phyloP scores from a whole-genome alignment of 1,139 yeast genomes.

The Geotrichum fermentans region DNA sequence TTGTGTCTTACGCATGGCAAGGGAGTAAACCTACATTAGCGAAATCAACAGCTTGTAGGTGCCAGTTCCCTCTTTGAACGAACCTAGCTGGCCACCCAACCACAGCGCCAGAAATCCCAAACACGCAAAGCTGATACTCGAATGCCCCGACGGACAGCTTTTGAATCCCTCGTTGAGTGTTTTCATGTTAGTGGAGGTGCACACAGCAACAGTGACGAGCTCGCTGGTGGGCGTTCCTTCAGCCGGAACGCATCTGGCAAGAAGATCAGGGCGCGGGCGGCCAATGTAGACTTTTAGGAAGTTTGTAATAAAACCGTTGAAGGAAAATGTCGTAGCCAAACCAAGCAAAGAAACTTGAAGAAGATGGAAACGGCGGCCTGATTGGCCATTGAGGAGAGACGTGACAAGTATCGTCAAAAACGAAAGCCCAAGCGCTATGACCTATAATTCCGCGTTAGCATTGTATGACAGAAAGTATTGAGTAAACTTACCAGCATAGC shows the following conservation, averaged over 20 bases:
- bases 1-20: not conserved
- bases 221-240: constrained; percentile 36
- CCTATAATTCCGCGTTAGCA: constrained; percentile 1
- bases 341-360: constrained; percentile 44
- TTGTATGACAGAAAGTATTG: not conserved
- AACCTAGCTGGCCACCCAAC: constrained; percentile 54
- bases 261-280: constrained; percentile 76
- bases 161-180: constrained; percentile 61
- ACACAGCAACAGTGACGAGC: constrained; percentile 50
- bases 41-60: constrained; percentile 32
- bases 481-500: constrained; percentile 24
- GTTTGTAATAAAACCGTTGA: constrained; percentile 49
- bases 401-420: constrained; percentile 30
- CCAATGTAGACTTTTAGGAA: constrained; percentile 68
- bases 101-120: constrained; percentile 59
- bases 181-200: constrained; percentile 41
- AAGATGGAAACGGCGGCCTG: constrained; percentile 30
- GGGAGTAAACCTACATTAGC: constrained; percentile 6
- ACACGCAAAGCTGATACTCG: constrained; percentile 64
- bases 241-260: constrained; percentile 62
- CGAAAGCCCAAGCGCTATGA: constrained; percentile 34
- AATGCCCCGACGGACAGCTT: constrained; percentile 80
- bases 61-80: constrained; percentile 37
- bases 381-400: constrained; percentile 27
- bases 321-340: constrained; percentile 40